A percentile compares a stretch with the other conserved stretches of the same genome.
These are phyloP conservation scores for Pseudoscleropodium purum DNA, from an alignment of 225 moss, liverwort and hornwort genomes.

Conservation along the genomic window DNA sequence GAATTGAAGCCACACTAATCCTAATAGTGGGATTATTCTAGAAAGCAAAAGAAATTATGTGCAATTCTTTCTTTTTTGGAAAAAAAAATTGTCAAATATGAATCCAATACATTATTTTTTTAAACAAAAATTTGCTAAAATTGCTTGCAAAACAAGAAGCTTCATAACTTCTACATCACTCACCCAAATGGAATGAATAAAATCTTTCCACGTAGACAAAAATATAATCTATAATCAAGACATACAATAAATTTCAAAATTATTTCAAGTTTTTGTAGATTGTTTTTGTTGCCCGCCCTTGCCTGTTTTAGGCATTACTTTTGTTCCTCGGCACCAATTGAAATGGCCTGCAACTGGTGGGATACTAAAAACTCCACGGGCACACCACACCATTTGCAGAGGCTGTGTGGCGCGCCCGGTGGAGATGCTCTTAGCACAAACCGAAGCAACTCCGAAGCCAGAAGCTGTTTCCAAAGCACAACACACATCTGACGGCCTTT, in stretches of 20 bases:
- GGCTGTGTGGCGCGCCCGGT: too few species aligned
- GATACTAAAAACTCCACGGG: too few species aligned
- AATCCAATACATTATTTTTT: background rate
- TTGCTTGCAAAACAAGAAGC: background rate
- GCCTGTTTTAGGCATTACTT: background rate
- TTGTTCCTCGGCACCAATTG: background rate
- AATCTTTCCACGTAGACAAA: background rate
- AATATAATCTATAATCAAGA: background rate
- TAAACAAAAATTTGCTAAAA: background rate
- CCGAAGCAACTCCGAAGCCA: background rate
- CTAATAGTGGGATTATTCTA: background rate
- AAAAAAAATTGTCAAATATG: background rate
- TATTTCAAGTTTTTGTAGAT: background rate
- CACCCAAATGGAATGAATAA: background rate
- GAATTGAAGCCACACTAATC: background rate
- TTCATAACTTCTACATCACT: background rate
- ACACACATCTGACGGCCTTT: background rate
- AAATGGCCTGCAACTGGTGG: too few species aligned
- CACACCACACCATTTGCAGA: too few species aligned
- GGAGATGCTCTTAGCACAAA: too few species aligned
- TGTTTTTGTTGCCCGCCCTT: background rate
- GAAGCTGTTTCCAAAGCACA: background rate
- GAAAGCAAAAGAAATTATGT: rapidly evolving
- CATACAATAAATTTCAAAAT: background rate
- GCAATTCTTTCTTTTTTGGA: background rate